Percentiles rank a stretch among this genome's conserved stretches.
phyloP scores from a whole-genome alignment of 768 basidiomycete genomes.

The Clitopilus hobsonii region DNA sequence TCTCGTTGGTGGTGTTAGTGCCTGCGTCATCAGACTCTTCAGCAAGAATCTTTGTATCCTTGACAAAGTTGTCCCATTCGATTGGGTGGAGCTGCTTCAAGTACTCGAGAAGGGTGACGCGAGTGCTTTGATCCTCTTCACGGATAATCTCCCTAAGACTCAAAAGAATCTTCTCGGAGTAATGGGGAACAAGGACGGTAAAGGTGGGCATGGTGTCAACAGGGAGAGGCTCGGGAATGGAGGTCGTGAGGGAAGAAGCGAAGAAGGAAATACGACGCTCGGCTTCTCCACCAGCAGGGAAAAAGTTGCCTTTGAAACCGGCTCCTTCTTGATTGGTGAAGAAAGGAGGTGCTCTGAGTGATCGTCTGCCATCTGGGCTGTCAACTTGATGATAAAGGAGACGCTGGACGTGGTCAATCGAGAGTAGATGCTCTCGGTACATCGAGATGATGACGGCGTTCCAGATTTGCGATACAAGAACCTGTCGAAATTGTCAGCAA shows the following conservation, averaged over 20 bases:
- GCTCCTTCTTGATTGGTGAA: slow-evolving; percentile 88
- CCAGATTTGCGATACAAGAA: slow-evolving; percentile 98
- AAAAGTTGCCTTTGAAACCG: slow-evolving; percentile 76
- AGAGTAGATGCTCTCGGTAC: slow-evolving; percentile 97
- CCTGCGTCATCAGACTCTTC: slow-evolving; percentile 77
- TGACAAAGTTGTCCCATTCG: slow-evolving; percentile 99
- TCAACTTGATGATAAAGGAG: slow-evolving; percentile 97
- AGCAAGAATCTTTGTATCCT: slow-evolving; percentile 97
- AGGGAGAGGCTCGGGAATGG: slow-evolving; percentile 91
- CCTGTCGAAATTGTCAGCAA: slow-evolving; percentile 28
- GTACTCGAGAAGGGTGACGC: slow-evolving; percentile 96
- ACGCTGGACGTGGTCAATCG: slow-evolving; percentile 97
- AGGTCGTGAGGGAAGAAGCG: slow-evolving; percentile 93
- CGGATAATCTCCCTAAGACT: slow-evolving; percentile 97
- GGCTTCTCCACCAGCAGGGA: slow-evolving; percentile 92
- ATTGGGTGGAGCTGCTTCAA: slow-evolving; percentile 97
- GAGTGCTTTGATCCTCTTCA: slow-evolving; percentile 94
- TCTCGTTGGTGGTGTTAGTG: slow-evolving; percentile 61
- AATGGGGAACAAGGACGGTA: slow-evolving; percentile 98
- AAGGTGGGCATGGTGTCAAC: slow-evolving; percentile 99
- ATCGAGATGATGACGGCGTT: slow-evolving; percentile 99
- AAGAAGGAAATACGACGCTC: slow-evolving; percentile 99
- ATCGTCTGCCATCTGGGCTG: slow-evolving; percentile 81
- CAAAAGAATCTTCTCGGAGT: slow-evolving; percentile 97
- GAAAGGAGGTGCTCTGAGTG: slow-evolving; percentile 94